Percentiles rank a stretch among this genome's conserved stretches.
Conservation (phyloP, 2,329 filamentous ascomycete genomes). For the Penicillium brasilianum region DNA sequence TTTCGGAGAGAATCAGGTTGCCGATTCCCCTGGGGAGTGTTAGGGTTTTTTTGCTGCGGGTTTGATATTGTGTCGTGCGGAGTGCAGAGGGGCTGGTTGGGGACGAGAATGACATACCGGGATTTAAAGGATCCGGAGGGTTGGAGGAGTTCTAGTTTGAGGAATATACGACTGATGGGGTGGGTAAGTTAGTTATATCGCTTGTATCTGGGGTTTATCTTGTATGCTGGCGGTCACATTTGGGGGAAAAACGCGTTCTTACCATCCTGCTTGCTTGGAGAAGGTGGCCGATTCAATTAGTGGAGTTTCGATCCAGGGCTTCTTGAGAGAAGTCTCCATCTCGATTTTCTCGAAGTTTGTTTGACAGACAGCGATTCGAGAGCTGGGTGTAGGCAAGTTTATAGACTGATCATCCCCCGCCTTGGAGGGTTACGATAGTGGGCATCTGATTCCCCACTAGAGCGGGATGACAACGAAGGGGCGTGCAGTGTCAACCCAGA, state of each 20-base stretch:
- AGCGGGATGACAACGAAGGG: slow-evolving; percentile 1
- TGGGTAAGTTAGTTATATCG: background rate
- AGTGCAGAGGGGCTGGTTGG: too few relatives aligned
- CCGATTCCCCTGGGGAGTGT: slow-evolving; percentile 39
- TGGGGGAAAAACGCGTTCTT: slow-evolving; percentile 6
- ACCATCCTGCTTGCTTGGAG: slow-evolving; percentile 48
- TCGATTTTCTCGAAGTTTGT: background rate
- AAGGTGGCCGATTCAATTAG: slow-evolving; percentile 44
- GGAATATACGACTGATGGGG: slow-evolving; percentile 67
- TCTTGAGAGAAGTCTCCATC: slow-evolving; percentile 20
- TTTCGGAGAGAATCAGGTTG: slow-evolving; percentile 40
- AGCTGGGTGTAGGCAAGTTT: background rate
- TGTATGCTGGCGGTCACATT: too few relatives aligned
- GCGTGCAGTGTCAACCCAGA: background rate
- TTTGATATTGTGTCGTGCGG: background rate
- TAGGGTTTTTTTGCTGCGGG: background rate
- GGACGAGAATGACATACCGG: slow-evolving; percentile 42
- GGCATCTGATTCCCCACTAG: background rate
- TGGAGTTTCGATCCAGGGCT: slow-evolving; percentile 48
- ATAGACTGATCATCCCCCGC: background rate
- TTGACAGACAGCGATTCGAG: background rate
- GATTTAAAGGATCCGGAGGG: slow-evolving; percentile 85
- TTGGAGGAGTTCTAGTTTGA: slow-evolving; percentile 82
- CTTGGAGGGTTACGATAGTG: background rate
- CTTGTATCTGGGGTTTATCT: too few relatives aligned